Evolutionary conservation across 2,329 filamentous ascomycete genomes (phyloP), one percentile per base, ranked within the genome.

Genomic region (Claviceps pusilla): DNA sequence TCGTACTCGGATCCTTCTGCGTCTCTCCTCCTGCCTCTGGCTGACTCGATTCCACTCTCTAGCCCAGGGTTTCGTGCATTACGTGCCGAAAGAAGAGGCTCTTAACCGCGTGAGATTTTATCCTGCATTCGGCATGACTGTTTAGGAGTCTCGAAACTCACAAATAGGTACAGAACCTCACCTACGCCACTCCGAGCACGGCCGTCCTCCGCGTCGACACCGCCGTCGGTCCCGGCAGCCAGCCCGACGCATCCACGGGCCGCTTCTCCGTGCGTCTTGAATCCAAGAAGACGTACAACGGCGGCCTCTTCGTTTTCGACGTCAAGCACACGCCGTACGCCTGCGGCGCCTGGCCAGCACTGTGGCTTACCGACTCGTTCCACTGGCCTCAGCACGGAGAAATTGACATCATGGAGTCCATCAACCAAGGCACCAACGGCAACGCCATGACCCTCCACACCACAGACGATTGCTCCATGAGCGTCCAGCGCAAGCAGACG

Each of bases 291-390:
- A 76, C 76, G 48, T 85, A 83, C 66, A 66, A 80, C 61, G 67
- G 64, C n/a, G 82, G 82, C 0, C 75, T 85, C n/a, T 85, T 84
- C 67, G 69, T 85, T 61, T 85, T 85, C 61, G 80, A 85, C 62
- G 71, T 85, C 58, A 72, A 76, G 57, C 82, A 84, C 66, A 78
- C 77, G 0, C 82, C 82, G 0, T 78, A 73, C 60, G 82, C 80
- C 46, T 85, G 82, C 61, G 80, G 74, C 3, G 80, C 76, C 28
- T 86, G 79, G 83, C 79, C 80, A 2, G 76, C 83, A 0, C 72
- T 87, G 11, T 86, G 83, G 83, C 71, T 86, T 7, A 72, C 74
- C 0, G 83, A 86, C 63, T 69, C 73, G 0, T 66, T 64, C 59
- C 75, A 82, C 67, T 83, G 82, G 83, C 82, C 83, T 3, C 60